Conservation (phyloP, 768 basidiomycete species). For the Lanmaoa pseudosensibilis region DNA sequence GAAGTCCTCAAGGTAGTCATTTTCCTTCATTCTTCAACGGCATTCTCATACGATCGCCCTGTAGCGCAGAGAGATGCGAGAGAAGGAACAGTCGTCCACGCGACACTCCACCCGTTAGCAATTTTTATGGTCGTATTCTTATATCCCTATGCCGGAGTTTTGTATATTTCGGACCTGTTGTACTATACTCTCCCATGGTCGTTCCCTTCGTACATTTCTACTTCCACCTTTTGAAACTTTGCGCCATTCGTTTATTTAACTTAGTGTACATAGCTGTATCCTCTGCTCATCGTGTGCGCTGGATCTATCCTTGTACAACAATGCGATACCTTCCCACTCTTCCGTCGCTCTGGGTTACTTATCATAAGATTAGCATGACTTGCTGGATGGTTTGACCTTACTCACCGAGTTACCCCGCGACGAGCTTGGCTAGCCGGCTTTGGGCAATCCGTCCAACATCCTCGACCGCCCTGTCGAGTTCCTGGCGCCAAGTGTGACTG, state of each 20-base stretch:
- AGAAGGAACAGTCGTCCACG: slow-evolving; percentile 24
- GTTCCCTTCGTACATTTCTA: slow-evolving; percentile 7
- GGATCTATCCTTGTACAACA: slow-evolving; percentile 15
- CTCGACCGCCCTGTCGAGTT: slow-evolving; percentile 68
- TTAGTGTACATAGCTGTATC: slow-evolving; percentile 13
- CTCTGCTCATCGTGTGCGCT: neutral
- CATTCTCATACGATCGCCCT: slow-evolving; percentile 18
- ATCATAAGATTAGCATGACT: neutral
- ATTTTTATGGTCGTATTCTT: slow-evolving; percentile 35
- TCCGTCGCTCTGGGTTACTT: neutral
- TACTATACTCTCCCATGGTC: slow-evolving; percentile 12
- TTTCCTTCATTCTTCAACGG: neutral
- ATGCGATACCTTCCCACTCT: slow-evolving; percentile 6
- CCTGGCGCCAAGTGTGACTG: slow-evolving; percentile 56
- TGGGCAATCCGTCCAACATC: slow-evolving; percentile 80
- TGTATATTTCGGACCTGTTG: slow-evolving; percentile 28
- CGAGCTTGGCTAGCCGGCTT: slow-evolving; percentile 51
- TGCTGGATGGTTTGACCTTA: neutral
- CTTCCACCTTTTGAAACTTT: neutral
- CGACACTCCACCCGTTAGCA: slow-evolving; percentile 14
- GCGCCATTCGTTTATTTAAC: neutral
- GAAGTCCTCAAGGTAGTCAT: slow-evolving; percentile 50
- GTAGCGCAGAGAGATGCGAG: slow-evolving; percentile 33
- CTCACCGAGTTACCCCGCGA: slow-evolving; percentile 6
- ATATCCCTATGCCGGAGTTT: slow-evolving; percentile 23